Percentiles rank a stretch among this genome's conserved stretches.
phyloP scores from a whole-genome alignment of 306 rosid species.

The Hippophae rhamnoides region DNA sequence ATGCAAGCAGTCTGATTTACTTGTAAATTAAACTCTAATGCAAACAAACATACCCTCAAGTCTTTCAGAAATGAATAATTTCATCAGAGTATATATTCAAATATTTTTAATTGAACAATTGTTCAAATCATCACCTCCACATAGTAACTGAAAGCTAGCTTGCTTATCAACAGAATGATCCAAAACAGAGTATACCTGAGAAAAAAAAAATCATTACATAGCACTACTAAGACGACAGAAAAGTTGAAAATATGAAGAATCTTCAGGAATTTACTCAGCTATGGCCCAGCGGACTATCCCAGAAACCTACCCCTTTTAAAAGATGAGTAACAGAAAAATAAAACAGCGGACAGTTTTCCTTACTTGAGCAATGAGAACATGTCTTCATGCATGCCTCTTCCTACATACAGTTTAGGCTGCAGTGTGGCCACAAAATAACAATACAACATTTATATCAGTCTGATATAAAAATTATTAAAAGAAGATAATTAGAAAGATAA shows the following conservation, averaged over 20 bases:
- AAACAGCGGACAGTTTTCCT: conserved; percentile 13
- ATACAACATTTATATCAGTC: background rate
- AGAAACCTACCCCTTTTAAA: background rate
- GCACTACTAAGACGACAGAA: no score
- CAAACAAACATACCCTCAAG: background rate
- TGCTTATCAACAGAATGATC: conserved; percentile 84
- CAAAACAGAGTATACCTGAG: conserved; percentile 87
- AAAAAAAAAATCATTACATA: conserved; percentile 19
- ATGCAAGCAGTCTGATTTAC: no score
- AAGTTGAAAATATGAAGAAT: background rate
- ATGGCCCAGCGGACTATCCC: background rate
- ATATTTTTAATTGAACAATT: background rate
- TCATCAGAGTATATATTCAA: no score
- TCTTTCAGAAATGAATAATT: no score
- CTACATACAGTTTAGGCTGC: conserved; percentile 91
- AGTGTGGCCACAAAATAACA: conserved; percentile 24
- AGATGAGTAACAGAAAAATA: conserved; percentile 8
- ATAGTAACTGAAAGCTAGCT: conserved; percentile 92
- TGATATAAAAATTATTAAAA: conserved; percentile 4
- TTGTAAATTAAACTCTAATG: no score
- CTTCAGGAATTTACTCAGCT: background rate
- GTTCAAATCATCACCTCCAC: conserved; percentile 62
- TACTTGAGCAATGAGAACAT: conserved; percentile 72
- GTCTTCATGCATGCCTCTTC: conserved; percentile 91
- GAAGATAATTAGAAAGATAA: background rate